Evolutionary conservation across 306 rosid species (phyloP), one percentile per base, ranked within the genome.

Genomic region (Trifolium fragiferum): DNA sequence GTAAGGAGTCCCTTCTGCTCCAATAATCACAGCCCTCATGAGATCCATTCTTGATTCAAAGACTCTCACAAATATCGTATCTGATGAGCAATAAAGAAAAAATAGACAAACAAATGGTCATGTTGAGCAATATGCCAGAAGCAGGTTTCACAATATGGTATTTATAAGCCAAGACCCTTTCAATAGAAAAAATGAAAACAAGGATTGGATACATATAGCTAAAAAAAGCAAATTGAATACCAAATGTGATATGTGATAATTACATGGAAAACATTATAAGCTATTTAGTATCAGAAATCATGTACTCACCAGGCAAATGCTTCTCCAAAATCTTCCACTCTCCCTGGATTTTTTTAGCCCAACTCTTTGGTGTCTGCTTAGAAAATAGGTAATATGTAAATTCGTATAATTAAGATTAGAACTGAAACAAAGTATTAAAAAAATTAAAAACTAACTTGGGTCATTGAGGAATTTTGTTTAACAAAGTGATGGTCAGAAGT

Each of bases 261-360:
- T 13, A 40, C 6, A 38, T 50, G 68, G 53, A 78, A 49, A 78
- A 76, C 37, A 46, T 18, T 67, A 37, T 10, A 44, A 65, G 65
- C 80, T 47, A 70, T 63, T 41, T 10, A 44, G 72, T 14, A 47
- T 27, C 68, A 68, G 32, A 59, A 73, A 59, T 16, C 46, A 53
- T 58, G 55, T 58, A 46, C 83, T 84, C 74, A 89, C 97, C 96
- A 10, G 96, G 96, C 73, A 92, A 81, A 86, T 92, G 96, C 76
- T 88, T 85, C 81, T 92, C 83, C 78, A 92, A 82, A 61, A 81
- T 89, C 84, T 80, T 88, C 97, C 97, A 89, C 70, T 92, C 93
- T 30, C 86, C 90, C 82, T 88, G 92, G 78, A 92, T 79, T 83
- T 83, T 73, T 86, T 92, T 62, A 11, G 87, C 88, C 96, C 97